These are phyloP conservation scores for Candida pseudoglaebosa DNA, from an alignment of 805 yeast genomes.

Conservation along the genomic window DNA sequence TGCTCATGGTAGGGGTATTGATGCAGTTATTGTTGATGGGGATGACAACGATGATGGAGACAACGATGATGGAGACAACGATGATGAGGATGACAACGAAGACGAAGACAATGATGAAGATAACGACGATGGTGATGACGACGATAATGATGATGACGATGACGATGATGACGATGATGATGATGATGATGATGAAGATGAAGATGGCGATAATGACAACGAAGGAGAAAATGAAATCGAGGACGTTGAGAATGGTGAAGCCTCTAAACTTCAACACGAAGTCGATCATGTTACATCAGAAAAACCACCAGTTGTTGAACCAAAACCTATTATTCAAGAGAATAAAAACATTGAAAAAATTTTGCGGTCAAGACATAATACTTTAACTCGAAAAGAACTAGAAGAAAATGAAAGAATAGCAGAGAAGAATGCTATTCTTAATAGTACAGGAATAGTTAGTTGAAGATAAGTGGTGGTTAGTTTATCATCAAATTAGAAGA, in stretches of 20 bases:
- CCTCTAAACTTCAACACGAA: no score
- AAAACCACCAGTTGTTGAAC: background rate
- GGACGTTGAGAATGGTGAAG: background rate
- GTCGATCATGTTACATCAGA: background rate
- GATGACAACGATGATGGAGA: slow-evolving; percentile 10
- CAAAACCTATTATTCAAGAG: slow-evolving; percentile 3
- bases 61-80: slow-evolving; percentile 9
- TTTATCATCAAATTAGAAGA: no score
- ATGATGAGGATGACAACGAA: slow-evolving; percentile 10
- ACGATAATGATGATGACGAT: slow-evolving; percentile 10
- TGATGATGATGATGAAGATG: slow-evolving; percentile 2
- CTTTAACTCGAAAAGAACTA: slow-evolving; percentile 12
- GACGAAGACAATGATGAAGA: slow-evolving; percentile 3
- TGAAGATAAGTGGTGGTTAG: slow-evolving; percentile 1
- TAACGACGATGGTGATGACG: slow-evolving; percentile 9
- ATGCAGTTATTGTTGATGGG: slow-evolving; percentile 8
- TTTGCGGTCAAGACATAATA: slow-evolving; percentile 7
- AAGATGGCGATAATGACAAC: slow-evolving; percentile 4
- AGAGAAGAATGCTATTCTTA: slow-evolving; percentile 16
- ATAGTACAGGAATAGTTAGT: slow-evolving; percentile 9
- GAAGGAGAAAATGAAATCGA: background rate
- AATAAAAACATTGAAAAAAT: slow-evolving; percentile 3
- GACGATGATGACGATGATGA: slow-evolving; percentile 6
- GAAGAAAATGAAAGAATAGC: slow-evolving; percentile 18
- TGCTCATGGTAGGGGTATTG: slow-evolving; percentile 13